Base-by-base conservation (phyloP, 2,329 filamentous ascomycete species). In the Orbilia javanica region DNA sequence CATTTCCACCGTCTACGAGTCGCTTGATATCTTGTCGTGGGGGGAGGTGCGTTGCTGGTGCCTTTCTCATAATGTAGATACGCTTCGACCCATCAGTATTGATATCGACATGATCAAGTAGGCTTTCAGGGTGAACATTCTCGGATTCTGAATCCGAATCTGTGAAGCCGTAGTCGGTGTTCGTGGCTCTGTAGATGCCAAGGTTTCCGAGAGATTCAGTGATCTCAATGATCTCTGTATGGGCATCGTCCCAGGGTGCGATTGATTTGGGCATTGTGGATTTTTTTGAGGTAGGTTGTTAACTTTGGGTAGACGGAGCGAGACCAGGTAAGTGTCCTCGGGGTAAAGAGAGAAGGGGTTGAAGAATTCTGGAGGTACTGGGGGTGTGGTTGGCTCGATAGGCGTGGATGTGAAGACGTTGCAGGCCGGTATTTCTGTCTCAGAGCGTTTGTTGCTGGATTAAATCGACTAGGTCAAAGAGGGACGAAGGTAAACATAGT, bases 1-100 rank as follows among this genome's bases (percentile, higher is more conserved):
- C 27, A 5, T 57, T 52, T 1, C 57, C 55, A 3, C 44, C 44
- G 10, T 48, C 57, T 4, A 18, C 4, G 25, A 25, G 1, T 5
- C 48, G 60, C 20, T 50, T 42, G 20, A 22, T 20, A 39, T 68
- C 46, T 8, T 20, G 31, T 25, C 72, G 55, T 27, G 72, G 72
- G 8, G 72, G 72, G 10, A 62, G 36, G 1, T 18, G 7, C 3
- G 39, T 57, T 29, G 48, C 5, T 11, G 27, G 27, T 10, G 66
- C 22, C 13, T 42, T 68, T 5, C 25, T 31, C 4, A 55, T 55
- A 22, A 71, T 42, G 20, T 55, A 71, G 5, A 7, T 71, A 22
- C 15, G 55, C 10, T 20, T 46, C 11, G 36, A 25, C 11, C 27
- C 15, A 27, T 2, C 13, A 6, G 13, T 29, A 1, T 46, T 27